Evolutionary conservation across 2,329 filamentous ascomycete genomes (phyloP).

Genomic region (Beauveria sp.): DNA sequence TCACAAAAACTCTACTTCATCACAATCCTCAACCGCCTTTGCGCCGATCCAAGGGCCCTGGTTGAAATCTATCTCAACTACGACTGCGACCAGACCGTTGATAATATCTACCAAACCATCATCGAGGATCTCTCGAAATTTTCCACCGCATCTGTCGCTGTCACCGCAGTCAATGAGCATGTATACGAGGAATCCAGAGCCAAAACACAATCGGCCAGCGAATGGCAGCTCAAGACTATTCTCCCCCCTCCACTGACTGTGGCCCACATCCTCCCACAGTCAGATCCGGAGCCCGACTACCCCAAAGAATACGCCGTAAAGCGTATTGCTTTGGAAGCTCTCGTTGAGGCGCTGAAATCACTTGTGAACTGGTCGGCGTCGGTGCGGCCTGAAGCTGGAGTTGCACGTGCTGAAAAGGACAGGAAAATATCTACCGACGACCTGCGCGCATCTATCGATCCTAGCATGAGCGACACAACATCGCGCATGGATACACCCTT

Average conservation of each 20-base stretch:
- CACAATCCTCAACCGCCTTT: conserved; percentile 74
- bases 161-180: conserved; percentile 73
- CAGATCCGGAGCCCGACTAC: conserved; percentile 59
- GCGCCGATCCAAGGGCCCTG: conserved; percentile 75
- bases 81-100: conserved; percentile 88
- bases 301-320: conserved; percentile 90
- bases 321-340: conserved; percentile 75
- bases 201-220: conserved; percentile 51
- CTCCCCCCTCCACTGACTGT: conserved; percentile 81
- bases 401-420: conserved; percentile 24
- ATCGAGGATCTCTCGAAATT: conserved; percentile 91
- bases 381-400: conserved; percentile 48
- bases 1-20: conserved; percentile 93
- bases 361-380: conserved; percentile 82
- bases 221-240: conserved; percentile 83
- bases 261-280: conserved; percentile 57
- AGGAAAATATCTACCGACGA: conserved; percentile 37
- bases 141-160: conserved; percentile 67
- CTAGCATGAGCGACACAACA: conserved; percentile 45
- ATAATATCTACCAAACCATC: conserved; percentile 94
- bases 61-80: conserved; percentile 98
- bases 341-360: conserved; percentile 83
- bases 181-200: conserved; percentile 73
- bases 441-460: conserved; percentile 60
- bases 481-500: conserved; percentile 53